Base-by-base conservation (phyloP, 768 basidiomycete species). In the Tricholoma saponaceum region DNA sequence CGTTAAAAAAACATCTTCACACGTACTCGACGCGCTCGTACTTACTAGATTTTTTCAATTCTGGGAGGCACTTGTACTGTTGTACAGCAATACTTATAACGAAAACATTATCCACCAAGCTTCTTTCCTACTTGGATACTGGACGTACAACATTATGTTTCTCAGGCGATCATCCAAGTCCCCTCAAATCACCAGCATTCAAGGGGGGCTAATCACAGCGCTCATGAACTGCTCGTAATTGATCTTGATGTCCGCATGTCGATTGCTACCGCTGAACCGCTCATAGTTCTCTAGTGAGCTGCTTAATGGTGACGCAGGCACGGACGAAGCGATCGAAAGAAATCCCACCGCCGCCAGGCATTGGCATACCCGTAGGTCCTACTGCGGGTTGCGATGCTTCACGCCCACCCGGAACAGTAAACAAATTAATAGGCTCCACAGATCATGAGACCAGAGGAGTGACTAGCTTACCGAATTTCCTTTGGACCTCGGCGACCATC, bases 241-340 rank as follows among this genome's bases (percentile, higher is more conserved):
- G 63, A 90, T 82, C 74, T 85, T 83, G 61, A 89, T 75, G 84
- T 84, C 88, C n/a, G 86, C 85, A 70, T 83, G 79, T 3, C 79
- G 70, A 62, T 92, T 81, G 28, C 79, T 76, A 61, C 92, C 90
- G n/a, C 47, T 30, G 51, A 87, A 76, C 47, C 76, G 69, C 56
- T 78, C 77, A 77, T 92, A 92, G 30, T 82, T 70, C 72, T 92
- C 90, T 33, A n/a, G 80, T 83, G 62, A 90, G 76, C 67, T 90
- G 87, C 74, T 88, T 90, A 59, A 91, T 80, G 10, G 84, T 86
- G 57, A 94, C 91, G 63, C 91, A 93, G 22, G 89, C 89, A 55
- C 91, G 83, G 23, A 93, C 87, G 75, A 93, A 93, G 61, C 90
- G 87, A 69, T 92, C 92, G 65, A 93, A 93, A 4, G 85, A 81